Conservation (phyloP, 192 early-diverging fungal species). For the Geranomyces michiganensis region DNA sequence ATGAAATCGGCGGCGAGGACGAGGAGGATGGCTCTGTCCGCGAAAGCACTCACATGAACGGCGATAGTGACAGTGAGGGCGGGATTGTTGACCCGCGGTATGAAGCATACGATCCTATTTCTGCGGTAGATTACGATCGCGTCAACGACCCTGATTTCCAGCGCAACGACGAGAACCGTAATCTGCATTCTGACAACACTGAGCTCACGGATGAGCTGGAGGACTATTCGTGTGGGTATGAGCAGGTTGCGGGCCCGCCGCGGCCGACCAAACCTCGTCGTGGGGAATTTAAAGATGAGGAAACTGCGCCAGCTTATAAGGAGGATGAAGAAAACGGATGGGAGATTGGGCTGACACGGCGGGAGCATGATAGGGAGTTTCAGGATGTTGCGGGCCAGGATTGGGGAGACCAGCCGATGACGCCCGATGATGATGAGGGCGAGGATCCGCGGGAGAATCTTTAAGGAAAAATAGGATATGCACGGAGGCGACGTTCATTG, state of each 20-base stretch:
- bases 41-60: neutral
- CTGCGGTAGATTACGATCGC: constrained; percentile 5
- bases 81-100: constrained; percentile 2
- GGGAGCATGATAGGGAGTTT: constrained; percentile 24
- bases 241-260: constrained; percentile 2
- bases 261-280: neutral
- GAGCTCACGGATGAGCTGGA: neutral
- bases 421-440: constrained; percentile 31
- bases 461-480: no score
- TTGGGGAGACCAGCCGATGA: constrained; percentile 20
- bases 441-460: constrained; percentile 30
- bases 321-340: constrained; percentile 32
- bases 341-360: constrained; percentile 25
- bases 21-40: no score
- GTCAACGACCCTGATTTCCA: neutral
- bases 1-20: neutral
- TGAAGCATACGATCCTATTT: neutral
- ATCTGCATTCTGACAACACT: neutral
- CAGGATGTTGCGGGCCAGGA: constrained; percentile 32
- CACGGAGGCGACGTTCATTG: no score
- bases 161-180: neutral
- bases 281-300: constrained; percentile 2
- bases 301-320: constrained; percentile 17
- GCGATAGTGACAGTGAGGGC: neutral
- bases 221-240: neutral